Evolutionary conservation across 2,329 filamentous ascomycete genomes (phyloP), one percentile per base, ranked within the genome.

Genomic region (Fusarium lateritium): DNA sequence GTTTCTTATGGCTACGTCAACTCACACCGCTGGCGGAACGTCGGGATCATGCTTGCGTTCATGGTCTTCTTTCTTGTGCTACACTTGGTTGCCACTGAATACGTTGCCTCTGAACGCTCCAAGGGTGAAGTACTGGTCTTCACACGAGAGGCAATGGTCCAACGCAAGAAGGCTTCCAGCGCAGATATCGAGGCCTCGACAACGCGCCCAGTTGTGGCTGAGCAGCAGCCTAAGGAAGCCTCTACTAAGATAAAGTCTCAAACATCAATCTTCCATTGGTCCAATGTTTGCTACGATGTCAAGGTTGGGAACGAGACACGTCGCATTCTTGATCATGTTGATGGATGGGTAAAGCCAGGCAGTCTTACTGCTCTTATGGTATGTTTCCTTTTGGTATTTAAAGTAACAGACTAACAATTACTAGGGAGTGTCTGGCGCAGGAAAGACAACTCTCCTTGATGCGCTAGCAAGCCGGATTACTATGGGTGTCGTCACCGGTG

Each of bases 361-460:
- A 92, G 89, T 21, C 79, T 92, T 21, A 92, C 90, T 7, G 90
- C 89, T 13, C 82, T 92, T 3, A 92, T 92, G 90, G 24, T 24
- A 24, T 24, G 24, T 7, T 24, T 24, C 5, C 24, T 24, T 24
- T 24, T 24, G 24, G 7, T 7, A 24, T 7, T 5, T 24, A 7
- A 24, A 5, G 5, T 5, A 7, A 5, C 7, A 5, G 24, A 24
- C 24, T 24, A 24, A 24, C 24, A 24, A 5, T 5, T 24, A 7
- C 24, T 24, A 24, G 5, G 7, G 24, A 74, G 74, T 81, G 92
- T 93, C 8, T 93, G 93, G 94, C 67, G 94, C 94, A 14, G 93
- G 94, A 40, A 97, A 97, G 78, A 97, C 94, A 0, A 96, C 93
- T 0, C 86, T 97, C 17, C 83, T 97, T 38, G 92, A 97, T 78